Conservation (phyloP, 345 rosid species). For the Brassica nigra region DNA sequence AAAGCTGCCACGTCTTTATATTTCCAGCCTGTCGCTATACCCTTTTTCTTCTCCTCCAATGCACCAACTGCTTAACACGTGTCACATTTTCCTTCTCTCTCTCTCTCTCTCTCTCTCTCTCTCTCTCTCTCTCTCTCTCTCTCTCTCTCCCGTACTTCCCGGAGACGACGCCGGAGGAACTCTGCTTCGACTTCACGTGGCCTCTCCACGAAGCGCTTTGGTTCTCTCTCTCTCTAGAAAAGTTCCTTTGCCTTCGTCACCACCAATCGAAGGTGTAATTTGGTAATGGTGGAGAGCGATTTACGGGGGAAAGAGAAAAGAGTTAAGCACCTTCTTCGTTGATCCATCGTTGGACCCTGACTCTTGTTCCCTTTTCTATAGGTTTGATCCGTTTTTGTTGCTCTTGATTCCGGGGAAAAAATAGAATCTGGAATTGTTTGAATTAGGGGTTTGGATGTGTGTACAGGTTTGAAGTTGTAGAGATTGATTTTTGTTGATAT, state of each 20-base stretch:
- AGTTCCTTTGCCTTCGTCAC: background rate
- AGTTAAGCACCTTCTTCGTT: background rate
- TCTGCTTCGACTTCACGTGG: conserved; percentile 35
- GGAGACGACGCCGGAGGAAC: conserved; percentile 43
- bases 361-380: background rate
- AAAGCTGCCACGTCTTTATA: conserved; percentile 21
- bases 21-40: conserved; percentile 39
- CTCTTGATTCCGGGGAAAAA: background rate
- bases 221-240: background rate
- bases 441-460: conserved; percentile 20
- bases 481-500: background rate
- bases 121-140: no score
- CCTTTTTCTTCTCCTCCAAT: conserved; percentile 6
- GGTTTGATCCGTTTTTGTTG: conserved; percentile 32
- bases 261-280: conserved; percentile 27
- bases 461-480: background rate
- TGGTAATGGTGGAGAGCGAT: conserved; percentile 37
- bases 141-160: conserved; percentile 29
- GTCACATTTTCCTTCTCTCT: conserved; percentile 25
- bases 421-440: background rate
- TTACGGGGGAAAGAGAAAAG: conserved; percentile 23
- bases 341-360: conserved; percentile 39
- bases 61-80: conserved; percentile 41
- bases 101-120: no score
- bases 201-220: conserved; percentile 30